These are phyloP conservation scores for Alternaria hordeiaustralica DNA, from an alignment of 2,329 filamentous ascomycete genomes.

Conservation along the genomic window DNA sequence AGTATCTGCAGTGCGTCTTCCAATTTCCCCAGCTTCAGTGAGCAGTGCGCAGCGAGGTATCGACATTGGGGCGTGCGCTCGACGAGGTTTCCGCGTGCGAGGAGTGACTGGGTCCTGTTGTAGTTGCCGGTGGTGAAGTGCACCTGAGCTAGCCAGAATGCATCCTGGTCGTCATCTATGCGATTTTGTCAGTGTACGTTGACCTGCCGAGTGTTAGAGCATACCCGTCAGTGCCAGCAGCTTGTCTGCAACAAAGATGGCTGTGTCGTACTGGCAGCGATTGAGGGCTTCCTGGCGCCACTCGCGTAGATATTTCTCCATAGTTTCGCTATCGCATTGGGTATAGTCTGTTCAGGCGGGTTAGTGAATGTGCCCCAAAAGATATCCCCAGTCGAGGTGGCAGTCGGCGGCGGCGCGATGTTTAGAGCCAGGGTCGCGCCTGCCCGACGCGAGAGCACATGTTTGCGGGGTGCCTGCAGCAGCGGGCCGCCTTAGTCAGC, in stretches of 20 bases:
- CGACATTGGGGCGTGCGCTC: conserved; percentile 82
- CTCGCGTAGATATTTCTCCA: conserved; percentile 92
- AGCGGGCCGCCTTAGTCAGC: conserved; percentile 22
- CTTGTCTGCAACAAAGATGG: conserved; percentile 97
- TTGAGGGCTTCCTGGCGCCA: conserved; percentile 96
- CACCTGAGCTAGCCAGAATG: conserved; percentile 97
- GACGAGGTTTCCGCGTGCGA: conserved; percentile 83
- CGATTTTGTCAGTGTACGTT: conserved; percentile 13
- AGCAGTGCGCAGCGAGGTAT: conserved; percentile 92
- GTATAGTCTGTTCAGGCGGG: background rate
- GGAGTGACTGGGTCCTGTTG: conserved; percentile 84
- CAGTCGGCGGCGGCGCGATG: conserved; percentile 1
- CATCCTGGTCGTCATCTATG: conserved; percentile 88
- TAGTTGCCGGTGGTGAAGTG: conserved; percentile 97
- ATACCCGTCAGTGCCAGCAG: conserved; percentile 89
- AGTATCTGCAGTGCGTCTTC: conserved; percentile 87
- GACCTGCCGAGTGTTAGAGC: conserved; percentile 28
- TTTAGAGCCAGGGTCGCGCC: conserved; percentile 20
- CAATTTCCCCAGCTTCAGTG: conserved; percentile 88
- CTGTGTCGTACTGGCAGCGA: conserved; percentile 94
- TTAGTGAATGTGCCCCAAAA: background rate
- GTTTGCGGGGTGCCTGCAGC: conserved; percentile 23
- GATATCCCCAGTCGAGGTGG: conserved; percentile 1
- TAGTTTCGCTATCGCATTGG: conserved; percentile 49
- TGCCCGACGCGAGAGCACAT: conserved; percentile 26